Percentiles rank a stretch among this genome's conserved stretches.
These are phyloP conservation scores for Sporopachydermia lactativora DNA, from an alignment of 805 yeast genomes.

Conservation along the genomic window DNA sequence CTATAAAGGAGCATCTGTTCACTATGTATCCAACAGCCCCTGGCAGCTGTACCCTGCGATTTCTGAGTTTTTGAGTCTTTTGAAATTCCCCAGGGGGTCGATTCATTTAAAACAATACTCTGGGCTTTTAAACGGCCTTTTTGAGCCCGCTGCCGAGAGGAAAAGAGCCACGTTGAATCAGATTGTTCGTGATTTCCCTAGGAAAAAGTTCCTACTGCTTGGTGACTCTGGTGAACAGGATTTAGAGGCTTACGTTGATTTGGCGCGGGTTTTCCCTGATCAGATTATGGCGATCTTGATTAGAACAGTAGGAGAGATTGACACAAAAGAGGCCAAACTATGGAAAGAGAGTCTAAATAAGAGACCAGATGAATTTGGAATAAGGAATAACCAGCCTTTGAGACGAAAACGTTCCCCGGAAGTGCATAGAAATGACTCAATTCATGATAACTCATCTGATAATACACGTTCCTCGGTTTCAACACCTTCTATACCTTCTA, in stretches of 20 bases:
- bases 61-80: constrained; percentile 36
- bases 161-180: constrained; percentile 52
- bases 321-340: constrained; percentile 15
- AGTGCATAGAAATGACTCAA: constrained; percentile 2
- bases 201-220: constrained; percentile 63
- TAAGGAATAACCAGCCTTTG: neutral
- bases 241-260: constrained; percentile 73
- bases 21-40: constrained; percentile 93
- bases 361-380: constrained; percentile 15
- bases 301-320: constrained; percentile 12
- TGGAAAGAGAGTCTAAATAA: constrained; percentile 10
- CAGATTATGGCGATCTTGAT: constrained; percentile 66
- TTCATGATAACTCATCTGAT: constrained; percentile 11
- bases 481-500: too few species aligned
- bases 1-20: constrained; percentile 44
- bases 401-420: neutral
- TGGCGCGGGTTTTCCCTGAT: constrained; percentile 47
- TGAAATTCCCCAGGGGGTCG: constrained; percentile 63
- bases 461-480: too few species aligned
- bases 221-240: constrained; percentile 98
- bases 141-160: constrained; percentile 79
- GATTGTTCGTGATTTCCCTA: constrained; percentile 59
- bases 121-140: constrained; percentile 67
- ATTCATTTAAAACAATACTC: constrained; percentile 78
- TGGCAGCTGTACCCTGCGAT: constrained; percentile 69